Conservation (phyloP, 306 rosid species). For the Pterocarpus santalinus region DNA sequence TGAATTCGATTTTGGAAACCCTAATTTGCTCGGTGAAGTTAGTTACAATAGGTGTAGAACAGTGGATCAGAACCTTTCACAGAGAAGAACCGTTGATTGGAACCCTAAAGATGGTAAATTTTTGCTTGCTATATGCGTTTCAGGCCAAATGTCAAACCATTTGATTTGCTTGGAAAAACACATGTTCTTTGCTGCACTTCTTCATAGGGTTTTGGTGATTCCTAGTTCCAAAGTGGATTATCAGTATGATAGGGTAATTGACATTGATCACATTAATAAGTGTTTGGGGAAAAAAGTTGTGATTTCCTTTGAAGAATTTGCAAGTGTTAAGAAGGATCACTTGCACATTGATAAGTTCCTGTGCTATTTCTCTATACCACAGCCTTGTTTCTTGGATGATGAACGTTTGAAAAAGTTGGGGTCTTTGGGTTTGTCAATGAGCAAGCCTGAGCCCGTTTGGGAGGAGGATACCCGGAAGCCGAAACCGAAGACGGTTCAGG, state of each 20-base stretch:
- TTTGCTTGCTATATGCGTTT: constrained; percentile 80
- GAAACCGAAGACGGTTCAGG: constrained; percentile 71
- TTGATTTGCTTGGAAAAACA: constrained; percentile 96
- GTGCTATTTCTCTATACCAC: constrained; percentile 82
- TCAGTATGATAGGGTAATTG: constrained; percentile 77
- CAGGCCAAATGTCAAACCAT: constrained; percentile 97
- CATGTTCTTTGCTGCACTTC: constrained; percentile 92
- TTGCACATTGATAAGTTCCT: constrained; percentile 74
- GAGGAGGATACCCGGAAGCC: constrained; percentile 75
- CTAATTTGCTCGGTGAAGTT: constrained; percentile 48
- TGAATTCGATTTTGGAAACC: constrained; percentile 50
- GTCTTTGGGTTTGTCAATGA: constrained; percentile 70
- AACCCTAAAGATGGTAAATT: constrained; percentile 74
- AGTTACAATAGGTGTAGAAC: constrained; percentile 67
- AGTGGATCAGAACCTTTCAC: constrained; percentile 67
- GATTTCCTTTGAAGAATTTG: constrained; percentile 78
- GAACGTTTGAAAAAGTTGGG: constrained; percentile 75
- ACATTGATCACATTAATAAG: constrained; percentile 77
- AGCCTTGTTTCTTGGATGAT: constrained; percentile 79
- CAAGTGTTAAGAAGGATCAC: constrained; percentile 68
- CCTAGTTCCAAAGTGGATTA: constrained; percentile 86
- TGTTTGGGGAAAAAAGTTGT: constrained; percentile 89
- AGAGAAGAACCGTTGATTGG: constrained; percentile 83
- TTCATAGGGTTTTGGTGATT: constrained; percentile 78
- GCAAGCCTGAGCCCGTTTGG: constrained; percentile 78